Evolutionary conservation across 805 yeast species (phyloP).

Genomic region (Hemisphaericaspora nanyangensis): DNA sequence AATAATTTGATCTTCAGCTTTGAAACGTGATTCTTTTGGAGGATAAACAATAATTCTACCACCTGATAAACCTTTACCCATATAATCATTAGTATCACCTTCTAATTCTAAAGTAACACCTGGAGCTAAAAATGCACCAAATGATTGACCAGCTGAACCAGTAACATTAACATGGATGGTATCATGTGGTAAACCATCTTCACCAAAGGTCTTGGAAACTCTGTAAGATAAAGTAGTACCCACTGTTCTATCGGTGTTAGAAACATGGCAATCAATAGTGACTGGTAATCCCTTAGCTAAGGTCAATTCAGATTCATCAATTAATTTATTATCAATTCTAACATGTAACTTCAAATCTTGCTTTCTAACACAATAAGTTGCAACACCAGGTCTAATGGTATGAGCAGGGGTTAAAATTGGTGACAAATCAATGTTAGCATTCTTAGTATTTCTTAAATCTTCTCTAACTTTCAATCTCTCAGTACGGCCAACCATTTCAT

Average conservation of each 20-base stretch:
- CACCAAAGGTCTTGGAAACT: conserved; percentile 90
- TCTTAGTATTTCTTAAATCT: conserved; percentile 81
- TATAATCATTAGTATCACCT: conserved; percentile 98
- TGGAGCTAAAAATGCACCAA: conserved; percentile 95
- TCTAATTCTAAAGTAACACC: conserved; percentile 93
- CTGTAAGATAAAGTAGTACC: conserved; percentile 95
- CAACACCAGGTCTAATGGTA: conserved; percentile 93
- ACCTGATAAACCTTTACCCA: conserved; percentile 96
- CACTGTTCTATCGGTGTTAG: conserved; percentile 93
- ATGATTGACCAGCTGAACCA: conserved; percentile 98
- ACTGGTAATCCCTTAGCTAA: conserved; percentile 95
- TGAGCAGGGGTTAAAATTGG: conserved; percentile 97
- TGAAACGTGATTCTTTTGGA: conserved; percentile 76
- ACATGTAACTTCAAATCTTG: conserved; percentile 93
- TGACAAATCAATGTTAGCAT: conserved; percentile 83
- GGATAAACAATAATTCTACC: conserved; percentile 93
- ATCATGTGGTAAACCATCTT: conserved; percentile 89
- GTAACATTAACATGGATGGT: conserved; percentile 87
- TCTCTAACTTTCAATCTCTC: conserved; percentile 85
- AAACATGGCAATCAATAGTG: conserved; percentile 86
- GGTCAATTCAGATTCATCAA: conserved; percentile 95
- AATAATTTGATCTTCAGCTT: conserved; percentile 93
- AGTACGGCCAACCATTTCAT: conserved; percentile 97
- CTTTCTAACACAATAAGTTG: conserved; percentile 85
- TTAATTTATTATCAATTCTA: conserved; percentile 90